Percentiles rank a stretch among this genome's conserved stretches.
Conservation (phyloP, 306 rosid species). For the Canavalia ensiformis region DNA sequence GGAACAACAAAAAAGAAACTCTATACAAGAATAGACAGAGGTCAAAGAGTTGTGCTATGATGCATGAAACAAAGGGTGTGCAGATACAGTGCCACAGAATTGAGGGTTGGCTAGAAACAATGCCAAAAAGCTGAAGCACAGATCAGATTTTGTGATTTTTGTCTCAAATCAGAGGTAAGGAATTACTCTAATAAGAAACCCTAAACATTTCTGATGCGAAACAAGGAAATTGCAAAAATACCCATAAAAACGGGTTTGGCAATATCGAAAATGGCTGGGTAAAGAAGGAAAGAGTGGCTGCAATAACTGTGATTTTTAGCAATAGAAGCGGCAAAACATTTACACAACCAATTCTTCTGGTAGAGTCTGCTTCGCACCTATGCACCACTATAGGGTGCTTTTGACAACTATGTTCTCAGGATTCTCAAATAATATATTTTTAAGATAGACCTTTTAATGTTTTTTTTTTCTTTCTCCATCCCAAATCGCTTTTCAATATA, state of each 20-base stretch:
- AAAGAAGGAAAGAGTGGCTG: neutral
- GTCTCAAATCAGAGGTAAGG: neutral
- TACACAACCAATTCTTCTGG: neutral
- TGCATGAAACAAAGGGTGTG: neutral
- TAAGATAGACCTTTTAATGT: neutral
- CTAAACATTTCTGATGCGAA: neutral
- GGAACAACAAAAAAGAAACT: neutral
- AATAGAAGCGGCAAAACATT: neutral
- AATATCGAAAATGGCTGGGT: neutral
- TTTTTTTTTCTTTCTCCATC: neutral
- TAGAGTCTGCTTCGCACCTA: neutral
- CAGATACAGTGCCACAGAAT: neutral
- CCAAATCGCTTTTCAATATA: neutral
- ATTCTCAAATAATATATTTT: slow-evolving; percentile 19
- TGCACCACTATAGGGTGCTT: neutral
- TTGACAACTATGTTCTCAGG: neutral
- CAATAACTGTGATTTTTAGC: neutral
- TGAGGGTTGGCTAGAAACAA: neutral
- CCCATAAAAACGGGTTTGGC: neutral
- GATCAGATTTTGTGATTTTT: neutral
- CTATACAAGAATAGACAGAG: neutral
- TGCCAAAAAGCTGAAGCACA: neutral
- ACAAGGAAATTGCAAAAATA: neutral
- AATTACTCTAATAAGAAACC: neutral
- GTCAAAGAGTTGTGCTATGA: neutral